Evolutionary conservation across 306 rosid genomes (phyloP), one percentile per base, ranked within the genome.

Genomic region (Leucaena leucocephala): DNA sequence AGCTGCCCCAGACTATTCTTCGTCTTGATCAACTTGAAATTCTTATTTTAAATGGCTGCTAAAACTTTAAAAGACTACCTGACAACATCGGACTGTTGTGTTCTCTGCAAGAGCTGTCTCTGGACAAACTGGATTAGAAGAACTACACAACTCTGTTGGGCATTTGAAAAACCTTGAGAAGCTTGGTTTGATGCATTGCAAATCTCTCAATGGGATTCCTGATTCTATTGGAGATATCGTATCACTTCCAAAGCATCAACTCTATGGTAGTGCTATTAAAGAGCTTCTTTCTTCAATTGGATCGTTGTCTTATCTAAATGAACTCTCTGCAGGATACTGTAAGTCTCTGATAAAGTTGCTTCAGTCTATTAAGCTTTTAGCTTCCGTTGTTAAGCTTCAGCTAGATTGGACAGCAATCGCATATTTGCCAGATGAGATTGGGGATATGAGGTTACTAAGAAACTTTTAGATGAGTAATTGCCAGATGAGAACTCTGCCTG

Each of bases 261-360:
- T 74, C 43, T 55, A 46, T 38, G 34, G 66, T 1, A 82, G 82
- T 64, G 68, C 75, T 75, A 85, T 92, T 39, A 68, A 22, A 52
- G 89, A 88, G 80, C 80, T 92, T 6, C 97, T 94, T 68, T n/a
- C 66, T 16, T 76, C 88, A 61, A 52, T 88, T 76, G 90, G 94
- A 81, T 85, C 82, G 19, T 81, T 92, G 42, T 82, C 82, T 33
- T 84, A 42, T 78, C 72, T 90, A 67, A 81, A 69, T 71, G 49
- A 34, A 8, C 74, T 92, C 43, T 82, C 85, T 1, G 63, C 82
- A 21, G 92, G 88, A 48, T 50, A 27, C 0, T 79, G 92, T 19
- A 35, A 77, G 54, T 57, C 36, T 80, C 71, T 87, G 27, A 49
- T 2, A 5, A n/a, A 64, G 78, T 77, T 92, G 80, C 92, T 94